Base-by-base conservation (phyloP, 306 rosid species). In the Carpinus viminea region DNA sequence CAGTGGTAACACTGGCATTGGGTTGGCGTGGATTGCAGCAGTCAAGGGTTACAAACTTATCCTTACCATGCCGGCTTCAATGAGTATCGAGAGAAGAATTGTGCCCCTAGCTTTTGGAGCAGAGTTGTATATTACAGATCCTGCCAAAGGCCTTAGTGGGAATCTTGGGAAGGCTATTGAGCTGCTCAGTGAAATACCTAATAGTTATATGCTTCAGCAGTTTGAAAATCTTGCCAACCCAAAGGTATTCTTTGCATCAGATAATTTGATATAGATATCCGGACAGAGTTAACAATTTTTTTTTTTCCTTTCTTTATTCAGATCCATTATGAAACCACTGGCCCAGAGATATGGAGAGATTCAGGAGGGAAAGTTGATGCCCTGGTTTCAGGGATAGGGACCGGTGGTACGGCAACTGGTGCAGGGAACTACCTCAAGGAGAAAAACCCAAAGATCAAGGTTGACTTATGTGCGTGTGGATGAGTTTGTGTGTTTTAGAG, bases 261-360 rank as follows among this genome's bases (percentile, higher is more conserved):
- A 53, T 59, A 76, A 76, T 54, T 56, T 62, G 45, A 59, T 69
- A 59, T 69, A 12, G 16, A 57, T 47, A 66, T 47, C 47, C 59
- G 46, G 59, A 56, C 41, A 50, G 28, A 66, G 69, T n/a, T 68
- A 34, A 72, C 51, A 52, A 52, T 48, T 15, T 5, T 53, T 57
- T 53, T 57, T 36, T 68, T 4, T 65, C 10, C 24, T 24, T 73
- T 56, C 26, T 68, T 65, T 66, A 24, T 65, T 20, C 83, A 94
- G 98, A 81, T 83, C 82, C 97, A 94, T 87, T 94, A 92, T 36
- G 97, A 92, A 75, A 89, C 97, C 75, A 92, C 97, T 20, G 97
- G 97, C 71, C 94, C 93, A 15, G 97, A 94, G 88, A 91, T 94
- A 74, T 92, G 98, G 98, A 88, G 85, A 88, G 97, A 90, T 80